Percentiles rank a stretch among this genome's conserved stretches.
These are phyloP conservation scores for Aureobasidium mangrovei DNA, from an alignment of 2,329 filamentous ascomycete genomes.

Conservation along the genomic window DNA sequence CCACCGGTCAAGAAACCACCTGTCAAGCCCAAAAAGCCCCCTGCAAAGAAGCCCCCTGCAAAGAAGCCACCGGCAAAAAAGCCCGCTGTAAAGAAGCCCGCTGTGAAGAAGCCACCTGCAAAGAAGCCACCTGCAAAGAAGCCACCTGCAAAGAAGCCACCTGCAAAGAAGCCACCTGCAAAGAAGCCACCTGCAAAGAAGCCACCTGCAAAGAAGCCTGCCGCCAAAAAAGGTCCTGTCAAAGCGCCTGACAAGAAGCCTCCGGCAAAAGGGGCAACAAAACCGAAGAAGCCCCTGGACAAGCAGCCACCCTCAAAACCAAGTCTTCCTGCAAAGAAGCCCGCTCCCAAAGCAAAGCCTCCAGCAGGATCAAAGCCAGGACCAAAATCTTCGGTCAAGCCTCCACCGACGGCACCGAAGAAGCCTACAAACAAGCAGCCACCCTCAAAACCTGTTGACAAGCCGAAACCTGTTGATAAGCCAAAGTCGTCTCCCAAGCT, in stretches of 20 bases:
- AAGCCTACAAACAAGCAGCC: conserved; percentile 63
- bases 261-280: too few relatives aligned
- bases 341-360: not conserved
- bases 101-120: not conserved
- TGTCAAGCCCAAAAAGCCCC: not conserved
- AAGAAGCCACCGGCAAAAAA: not conserved
- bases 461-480: not conserved
- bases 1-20: not conserved
- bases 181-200: not conserved
- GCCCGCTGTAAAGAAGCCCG: not conserved
- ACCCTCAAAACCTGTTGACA: not conserved
- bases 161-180: not conserved
- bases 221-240: not conserved
- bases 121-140: not conserved
- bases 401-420: conserved; percentile 90
- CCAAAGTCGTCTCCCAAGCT: not conserved
- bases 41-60: not conserved
- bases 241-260: not conserved
- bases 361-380: not conserved
- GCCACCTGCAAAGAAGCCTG: not conserved
- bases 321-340: not conserved
- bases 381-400: conserved; percentile 81
- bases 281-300: too few relatives aligned
- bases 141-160: not conserved
- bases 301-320: not conserved